Conservation (phyloP, 306 rosid species). For the Trichosanthes cucumerina region DNA sequence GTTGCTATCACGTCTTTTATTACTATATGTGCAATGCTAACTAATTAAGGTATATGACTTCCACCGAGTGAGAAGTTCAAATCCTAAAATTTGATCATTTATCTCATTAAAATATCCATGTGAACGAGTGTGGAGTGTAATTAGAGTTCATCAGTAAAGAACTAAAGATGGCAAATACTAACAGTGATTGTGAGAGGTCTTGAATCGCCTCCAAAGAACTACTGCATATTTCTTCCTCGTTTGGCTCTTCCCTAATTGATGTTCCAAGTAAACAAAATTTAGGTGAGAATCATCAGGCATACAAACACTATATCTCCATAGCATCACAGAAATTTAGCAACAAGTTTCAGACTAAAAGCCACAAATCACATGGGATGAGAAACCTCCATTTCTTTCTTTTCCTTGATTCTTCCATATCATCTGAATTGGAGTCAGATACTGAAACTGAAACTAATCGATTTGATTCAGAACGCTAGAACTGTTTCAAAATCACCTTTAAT, state of each 20-base stretch:
- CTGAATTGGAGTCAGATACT: not conserved
- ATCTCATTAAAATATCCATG: too few species aligned
- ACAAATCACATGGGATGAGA: too few species aligned
- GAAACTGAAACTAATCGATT: slow-evolving; percentile 16
- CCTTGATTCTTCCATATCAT: not conserved
- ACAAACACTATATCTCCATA: not conserved
- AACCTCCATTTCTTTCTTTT: too few species aligned
- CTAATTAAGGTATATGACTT: too few species aligned
- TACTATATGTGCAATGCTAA: too few species aligned
- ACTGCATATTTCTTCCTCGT: slow-evolving; percentile 32
- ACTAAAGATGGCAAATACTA: slow-evolving; percentile 14
- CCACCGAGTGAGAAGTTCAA: too few species aligned
- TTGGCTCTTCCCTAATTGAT: slow-evolving; percentile 21
- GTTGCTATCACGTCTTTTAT: too few species aligned
- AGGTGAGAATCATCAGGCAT: not conserved
- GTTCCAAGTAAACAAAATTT: not conserved
- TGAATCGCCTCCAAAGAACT: slow-evolving; percentile 56
- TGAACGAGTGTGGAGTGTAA: too few species aligned
- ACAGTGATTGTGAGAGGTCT: slow-evolving; percentile 60
- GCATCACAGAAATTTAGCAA: not conserved
- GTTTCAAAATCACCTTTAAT: slow-evolving; percentile 29
- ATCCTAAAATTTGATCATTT: too few species aligned
- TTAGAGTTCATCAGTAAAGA: too few species aligned
- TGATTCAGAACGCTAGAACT: slow-evolving; percentile 38
- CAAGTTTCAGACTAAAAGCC: not conserved